A percentile compares a stretch with the other conserved stretches of the same genome.
phyloP scores from a whole-genome alignment of 2,329 filamentous ascomycete species.

The Plectosphaerella cucumerina region DNA sequence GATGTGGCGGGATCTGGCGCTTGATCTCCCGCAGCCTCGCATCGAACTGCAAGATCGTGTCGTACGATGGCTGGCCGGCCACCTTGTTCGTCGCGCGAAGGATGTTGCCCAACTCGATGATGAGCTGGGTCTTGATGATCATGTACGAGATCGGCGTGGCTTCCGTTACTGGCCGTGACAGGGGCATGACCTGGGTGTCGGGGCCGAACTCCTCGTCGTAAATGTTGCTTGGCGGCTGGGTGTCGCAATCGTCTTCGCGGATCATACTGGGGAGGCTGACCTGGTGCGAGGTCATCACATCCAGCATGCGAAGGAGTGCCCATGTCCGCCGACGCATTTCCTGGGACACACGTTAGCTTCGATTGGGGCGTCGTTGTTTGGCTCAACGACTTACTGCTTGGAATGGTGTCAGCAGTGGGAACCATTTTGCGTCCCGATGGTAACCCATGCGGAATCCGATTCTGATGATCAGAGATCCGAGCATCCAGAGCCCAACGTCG shows the following conservation, averaged over 20 bases:
- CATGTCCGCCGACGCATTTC: conserved; percentile 69
- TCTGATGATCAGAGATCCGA: conserved; percentile 49
- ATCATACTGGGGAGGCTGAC: conserved; percentile 66
- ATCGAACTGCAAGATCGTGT: conserved; percentile 61
- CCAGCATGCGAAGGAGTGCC: conserved; percentile 68
- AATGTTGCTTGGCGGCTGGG: conserved; percentile 70
- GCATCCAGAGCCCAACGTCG: conserved; percentile 62
- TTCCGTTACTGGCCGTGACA: conserved; percentile 62
- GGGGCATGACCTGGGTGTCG: conserved; percentile 62
- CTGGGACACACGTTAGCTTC: conserved; percentile 21
- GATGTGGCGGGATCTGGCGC: conserved; percentile 71
- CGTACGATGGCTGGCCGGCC: conserved; percentile 53
- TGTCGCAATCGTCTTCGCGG: conserved; percentile 70
- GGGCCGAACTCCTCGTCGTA: conserved; percentile 78
- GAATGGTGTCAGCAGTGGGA: conserved; percentile 66
- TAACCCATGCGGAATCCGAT: conserved; percentile 68
- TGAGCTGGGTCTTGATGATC: conserved; percentile 68
- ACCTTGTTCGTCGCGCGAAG: conserved; percentile 60
- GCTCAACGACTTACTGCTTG: conserved; percentile 51
- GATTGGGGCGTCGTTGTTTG: not conserved
- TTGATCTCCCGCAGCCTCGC: conserved; percentile 56
- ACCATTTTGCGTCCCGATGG: conserved; percentile 73
- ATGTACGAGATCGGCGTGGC: conserved; percentile 75
- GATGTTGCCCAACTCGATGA: conserved; percentile 67
- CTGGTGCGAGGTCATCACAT: conserved; percentile 75